These are phyloP conservation scores for Claviceps cyperi DNA, from an alignment of 2,329 filamentous ascomycete species.

Conservation along the genomic window DNA sequence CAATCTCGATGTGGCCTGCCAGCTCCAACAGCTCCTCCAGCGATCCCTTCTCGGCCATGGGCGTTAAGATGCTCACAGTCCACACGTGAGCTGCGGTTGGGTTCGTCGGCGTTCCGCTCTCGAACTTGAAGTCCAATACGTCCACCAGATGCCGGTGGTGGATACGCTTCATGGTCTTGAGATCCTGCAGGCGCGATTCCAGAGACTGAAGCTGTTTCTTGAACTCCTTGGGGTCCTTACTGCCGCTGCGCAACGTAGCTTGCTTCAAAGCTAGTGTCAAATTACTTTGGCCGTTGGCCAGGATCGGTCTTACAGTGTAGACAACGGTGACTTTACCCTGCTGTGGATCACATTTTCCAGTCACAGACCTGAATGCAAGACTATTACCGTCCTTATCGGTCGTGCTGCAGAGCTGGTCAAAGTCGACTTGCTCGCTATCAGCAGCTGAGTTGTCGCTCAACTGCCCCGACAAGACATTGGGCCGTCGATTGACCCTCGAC, in stretches of 20 bases:
- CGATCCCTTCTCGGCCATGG: slow-evolving; percentile 69
- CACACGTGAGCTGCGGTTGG: slow-evolving; percentile 32
- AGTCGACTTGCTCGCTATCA: slow-evolving; percentile 32
- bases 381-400: slow-evolving; percentile 49
- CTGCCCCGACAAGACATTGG: slow-evolving; percentile 20
- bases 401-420: slow-evolving; percentile 52
- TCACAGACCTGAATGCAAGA: slow-evolving; percentile 55
- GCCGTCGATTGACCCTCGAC: slow-evolving; percentile 44
- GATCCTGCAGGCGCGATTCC: slow-evolving; percentile 59
- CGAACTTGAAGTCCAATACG: slow-evolving; percentile 71
- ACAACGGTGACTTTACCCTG: slow-evolving; percentile 52
- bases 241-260: slow-evolving; percentile 41
- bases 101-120: slow-evolving; percentile 32
- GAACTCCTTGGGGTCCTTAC: slow-evolving; percentile 46
- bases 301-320: slow-evolving; percentile 57
- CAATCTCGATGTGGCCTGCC: slow-evolving; percentile 56
- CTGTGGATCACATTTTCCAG: slow-evolving; percentile 51
- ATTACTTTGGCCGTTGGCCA: slow-evolving; percentile 37
- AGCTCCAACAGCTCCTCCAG: slow-evolving; percentile 70
- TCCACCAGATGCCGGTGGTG: slow-evolving; percentile 65
- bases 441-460: slow-evolving; percentile 15
- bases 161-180: slow-evolving; percentile 60
- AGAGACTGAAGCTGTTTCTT: slow-evolving; percentile 65
- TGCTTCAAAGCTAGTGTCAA: slow-evolving; percentile 64
- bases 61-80: slow-evolving; percentile 61